Evolutionary conservation across 2,329 filamentous ascomycete species (phyloP), one percentile per base, ranked within the genome.

Genomic region (Metarhizium anisopliae): DNA sequence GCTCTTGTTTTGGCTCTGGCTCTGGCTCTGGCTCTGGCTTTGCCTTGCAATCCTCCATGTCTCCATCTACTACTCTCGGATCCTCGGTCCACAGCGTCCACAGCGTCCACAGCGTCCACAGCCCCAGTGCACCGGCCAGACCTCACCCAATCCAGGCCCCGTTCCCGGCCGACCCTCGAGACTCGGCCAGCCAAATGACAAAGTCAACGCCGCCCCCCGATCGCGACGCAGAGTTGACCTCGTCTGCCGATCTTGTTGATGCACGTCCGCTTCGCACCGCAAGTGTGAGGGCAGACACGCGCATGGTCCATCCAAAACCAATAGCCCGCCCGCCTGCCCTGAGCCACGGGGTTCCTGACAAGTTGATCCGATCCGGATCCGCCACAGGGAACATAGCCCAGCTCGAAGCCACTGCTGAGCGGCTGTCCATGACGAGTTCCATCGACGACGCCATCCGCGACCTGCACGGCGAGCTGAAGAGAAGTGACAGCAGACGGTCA

Each of bases 361-460:
- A 82, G 51, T 81, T 81, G 66, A 77, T 77, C 52, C 77, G 84
- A 55, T 81, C 84, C 56, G 82, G 80, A 30, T 82, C 82, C 36
- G 84, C 82, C 66, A 72, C 79, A 18, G 79, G 78, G 66, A 90
- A 87, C 72, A 84, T 92, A 59, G 83, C 85, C 61, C 82, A 85
- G 52, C 81, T 92, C 59, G 88, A 93, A 70, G 84, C 86, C 61
- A 86, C 84, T 11, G 88, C 88, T 51, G 87, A 91, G 70, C 80
- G 84, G 60, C 76, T 92, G 68, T 89, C 86, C 62, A 81, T 82
- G 74, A 85, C 84, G 56, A 88, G 85, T 59, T 89, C 88, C 59
- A 87, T 91, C 65, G 87, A 87, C 63, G 83, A 88, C 73, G 87
- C 89, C 62, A 92, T 91, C 63, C 81, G 86, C 57, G 83, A 86